Evolutionary conservation across 2,329 filamentous ascomycete genomes (phyloP).

Genomic region (Curvularia sp.): DNA sequence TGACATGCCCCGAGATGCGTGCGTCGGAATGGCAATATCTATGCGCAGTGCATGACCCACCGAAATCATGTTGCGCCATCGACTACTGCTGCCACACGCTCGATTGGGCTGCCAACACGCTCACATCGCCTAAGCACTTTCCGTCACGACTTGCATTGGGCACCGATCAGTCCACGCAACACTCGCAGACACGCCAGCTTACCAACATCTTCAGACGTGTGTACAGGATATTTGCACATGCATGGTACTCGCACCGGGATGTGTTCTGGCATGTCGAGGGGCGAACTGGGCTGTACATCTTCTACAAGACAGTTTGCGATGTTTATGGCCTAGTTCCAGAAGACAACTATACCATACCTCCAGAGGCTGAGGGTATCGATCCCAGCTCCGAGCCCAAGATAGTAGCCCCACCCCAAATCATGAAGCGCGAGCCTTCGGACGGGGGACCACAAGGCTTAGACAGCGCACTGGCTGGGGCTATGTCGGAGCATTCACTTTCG

Average conservation of each 20-base stretch:
- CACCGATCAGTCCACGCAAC: constrained; percentile 46
- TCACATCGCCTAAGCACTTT: constrained; percentile 94
- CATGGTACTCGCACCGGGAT: constrained; percentile 95
- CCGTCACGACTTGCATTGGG: constrained; percentile 78
- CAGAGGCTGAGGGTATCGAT: constrained; percentile 82
- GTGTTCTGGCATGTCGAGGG: constrained; percentile 95
- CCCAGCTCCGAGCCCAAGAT: constrained; percentile 54
- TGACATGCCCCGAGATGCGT: constrained; percentile 96
- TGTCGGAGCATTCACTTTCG: constrained; percentile 56
- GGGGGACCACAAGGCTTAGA: constrained; percentile 31
- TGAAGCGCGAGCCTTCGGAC: constrained; percentile 47
- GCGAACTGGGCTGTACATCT: constrained; percentile 88
- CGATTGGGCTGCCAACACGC: constrained; percentile 94
- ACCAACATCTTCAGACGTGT: constrained; percentile 94
- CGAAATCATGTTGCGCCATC: constrained; percentile 96
- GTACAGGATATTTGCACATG: constrained; percentile 96
- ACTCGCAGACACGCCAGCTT: constrained; percentile 76
- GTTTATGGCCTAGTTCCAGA: constrained; percentile 85
- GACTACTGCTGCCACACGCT: constrained; percentile 99
- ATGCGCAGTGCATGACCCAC: constrained; percentile 94
- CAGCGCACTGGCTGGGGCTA: constrained; percentile 30
- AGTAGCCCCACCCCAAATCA: constrained; percentile 39
- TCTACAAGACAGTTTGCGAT: constrained; percentile 98
- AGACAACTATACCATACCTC: constrained; percentile 94
- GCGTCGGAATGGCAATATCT: constrained; percentile 99